Base-by-base conservation (phyloP, 225 moss, liverwort and hornwort genomes). In the Ulota crispa region DNA sequence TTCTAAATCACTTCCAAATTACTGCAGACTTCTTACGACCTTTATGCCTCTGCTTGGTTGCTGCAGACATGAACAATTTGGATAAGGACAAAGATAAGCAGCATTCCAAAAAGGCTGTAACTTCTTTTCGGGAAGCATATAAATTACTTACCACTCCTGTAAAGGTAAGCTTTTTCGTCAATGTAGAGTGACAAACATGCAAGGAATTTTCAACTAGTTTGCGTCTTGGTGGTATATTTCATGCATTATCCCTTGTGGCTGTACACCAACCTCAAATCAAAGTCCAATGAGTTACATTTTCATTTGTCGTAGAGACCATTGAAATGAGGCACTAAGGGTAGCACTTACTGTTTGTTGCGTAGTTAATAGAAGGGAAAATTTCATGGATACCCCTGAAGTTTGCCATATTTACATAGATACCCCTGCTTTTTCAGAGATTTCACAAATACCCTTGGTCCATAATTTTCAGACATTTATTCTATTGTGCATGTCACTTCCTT, bases 91-190 rank as follows among this genome's bases (percentile, higher is more conserved):
- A 72, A 72, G 18, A 80, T 5, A 77, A 86, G 45, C 68, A 50
- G 14, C 71, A 50, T 31, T 82, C 86, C 66, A 83, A 77, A 43
- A 81, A 80, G 69, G 88, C 94, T 41, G 92, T 89, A 26, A 76
- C 88, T 8, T 89, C 94, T 8, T 88, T 96, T 73, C 68, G 64
- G 19, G 94, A 96, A 85, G 96, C 94, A 23, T 96, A 93, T 74
- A 81, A 87, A 76, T 78, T 96, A 78, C 81, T 96, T 42, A 95
- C 93, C 5, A 6, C 62, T 72, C 87, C 95, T 65, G 94, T 97
- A 2, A 97, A 95, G 95, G 96, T 93, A 59, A 77, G 31, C 20
- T 3, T 20, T 73, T 12, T 55, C 30, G 7, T 26, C 13, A 13
- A 30, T 36, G 3, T 6, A 23, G 3, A 50, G 41, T 70, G 23